A percentile compares a stretch with the other conserved stretches of the same genome.
These are phyloP conservation scores for Pseudogymnoascus sp. DNA, from an alignment of 2,329 filamentous ascomycete genomes.

Conservation along the genomic window DNA sequence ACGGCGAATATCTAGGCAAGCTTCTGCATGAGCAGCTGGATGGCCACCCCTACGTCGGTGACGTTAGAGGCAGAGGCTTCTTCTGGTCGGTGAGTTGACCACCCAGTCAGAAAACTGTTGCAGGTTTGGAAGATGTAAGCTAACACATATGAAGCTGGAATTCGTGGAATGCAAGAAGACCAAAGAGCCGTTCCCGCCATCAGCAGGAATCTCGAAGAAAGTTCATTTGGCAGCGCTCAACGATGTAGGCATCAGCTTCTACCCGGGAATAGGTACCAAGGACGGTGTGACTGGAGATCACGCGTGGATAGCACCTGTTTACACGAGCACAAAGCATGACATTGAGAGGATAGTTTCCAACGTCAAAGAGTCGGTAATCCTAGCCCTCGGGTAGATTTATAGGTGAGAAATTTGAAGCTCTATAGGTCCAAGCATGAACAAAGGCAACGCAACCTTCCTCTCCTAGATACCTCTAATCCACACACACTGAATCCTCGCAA, in stretches of 20 bases:
- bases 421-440: too few species aligned
- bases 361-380: slow-evolving; percentile 24
- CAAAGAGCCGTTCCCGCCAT: slow-evolving; percentile 40
- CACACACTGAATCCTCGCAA: too few species aligned
- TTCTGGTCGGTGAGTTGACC: slow-evolving; percentile 46
- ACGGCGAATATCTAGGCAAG: slow-evolving; percentile 44
- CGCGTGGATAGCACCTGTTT: slow-evolving; percentile 53
- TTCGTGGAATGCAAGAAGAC: slow-evolving; percentile 44
- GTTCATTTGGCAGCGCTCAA: slow-evolving; percentile 40
- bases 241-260: slow-evolving; percentile 46
- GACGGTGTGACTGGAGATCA: slow-evolving; percentile 52
- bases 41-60: slow-evolving; percentile 44
- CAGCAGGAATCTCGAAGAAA: slow-evolving; percentile 37
- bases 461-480: too few species aligned
- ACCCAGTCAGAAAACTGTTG: neutral
- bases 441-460: too few species aligned
- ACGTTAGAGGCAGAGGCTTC: slow-evolving; percentile 54
- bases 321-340: slow-evolving; percentile 45
- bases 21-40: slow-evolving; percentile 38
- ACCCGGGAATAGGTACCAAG: slow-evolving; percentile 48
- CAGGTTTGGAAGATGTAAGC: neutral
- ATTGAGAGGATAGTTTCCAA: slow-evolving; percentile 46
- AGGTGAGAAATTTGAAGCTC: too few species aligned
- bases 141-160: slow-evolving; percentile 35
- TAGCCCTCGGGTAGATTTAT: neutral